Percentiles rank a stretch among this genome's conserved stretches.
Evolutionary conservation across 805 yeast genomes (phyloP).

Genomic region (Candida anglica): DNA sequence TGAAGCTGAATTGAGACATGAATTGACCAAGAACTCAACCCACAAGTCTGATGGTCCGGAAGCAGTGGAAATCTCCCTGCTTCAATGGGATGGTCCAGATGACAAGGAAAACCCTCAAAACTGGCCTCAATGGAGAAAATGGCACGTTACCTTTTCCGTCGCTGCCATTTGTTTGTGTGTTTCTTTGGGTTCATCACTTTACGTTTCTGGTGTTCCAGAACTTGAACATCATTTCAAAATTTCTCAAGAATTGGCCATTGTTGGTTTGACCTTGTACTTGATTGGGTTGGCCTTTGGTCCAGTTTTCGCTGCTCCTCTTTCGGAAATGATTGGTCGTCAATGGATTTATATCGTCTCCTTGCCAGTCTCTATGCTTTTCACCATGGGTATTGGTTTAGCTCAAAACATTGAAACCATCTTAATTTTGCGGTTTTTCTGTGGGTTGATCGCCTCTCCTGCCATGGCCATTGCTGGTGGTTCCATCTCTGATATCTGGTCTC

Average conservation of each 20-base stretch:
- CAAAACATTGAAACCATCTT: conserved; percentile 57
- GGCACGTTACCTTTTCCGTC: conserved; percentile 62
- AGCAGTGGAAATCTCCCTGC: conserved; percentile 14
- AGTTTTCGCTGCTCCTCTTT: conserved; percentile 65
- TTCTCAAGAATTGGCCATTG: conserved; percentile 56
- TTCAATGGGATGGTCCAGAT: conserved; percentile 57
- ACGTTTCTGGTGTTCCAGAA: conserved; percentile 60
- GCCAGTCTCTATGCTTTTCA: conserved; percentile 66
- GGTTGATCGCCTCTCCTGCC: conserved; percentile 76
- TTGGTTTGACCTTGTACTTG: conserved; percentile 68
- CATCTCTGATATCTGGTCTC: conserved; percentile 70
- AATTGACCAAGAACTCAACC: conserved; percentile 2
- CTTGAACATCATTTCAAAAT: conserved; percentile 45
- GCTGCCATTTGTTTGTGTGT: conserved; percentile 66
- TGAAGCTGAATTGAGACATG: conserved; percentile 9
- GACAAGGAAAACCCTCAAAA: conserved; percentile 66
- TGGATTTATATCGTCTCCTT: conserved; percentile 55
- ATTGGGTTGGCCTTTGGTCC: conserved; percentile 73
- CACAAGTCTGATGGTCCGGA: no score
- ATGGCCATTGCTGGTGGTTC: conserved; percentile 85
- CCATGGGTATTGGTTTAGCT: conserved; percentile 70
- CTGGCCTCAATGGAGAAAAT: conserved; percentile 62
- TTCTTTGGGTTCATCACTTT: conserved; percentile 72
- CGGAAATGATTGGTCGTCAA: conserved; percentile 67
- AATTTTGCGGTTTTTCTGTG: conserved; percentile 70